These are phyloP conservation scores for Sphagnum tenellum DNA, from an alignment of 225 moss, liverwort and hornwort genomes.

Conservation along the genomic window DNA sequence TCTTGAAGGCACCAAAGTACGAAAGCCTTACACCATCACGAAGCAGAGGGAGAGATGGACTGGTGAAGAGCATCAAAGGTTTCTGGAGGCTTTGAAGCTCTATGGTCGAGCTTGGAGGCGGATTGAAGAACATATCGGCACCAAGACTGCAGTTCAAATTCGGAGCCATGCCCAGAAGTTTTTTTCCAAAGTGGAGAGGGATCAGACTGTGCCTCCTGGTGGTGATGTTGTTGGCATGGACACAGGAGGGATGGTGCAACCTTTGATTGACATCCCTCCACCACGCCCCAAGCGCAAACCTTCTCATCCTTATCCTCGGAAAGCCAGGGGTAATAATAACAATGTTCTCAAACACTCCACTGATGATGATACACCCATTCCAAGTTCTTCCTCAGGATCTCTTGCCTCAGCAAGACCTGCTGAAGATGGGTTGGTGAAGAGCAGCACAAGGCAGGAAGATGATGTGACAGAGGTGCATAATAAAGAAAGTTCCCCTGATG, in stretches of 20 bases:
- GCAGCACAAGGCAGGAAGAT: too few species aligned
- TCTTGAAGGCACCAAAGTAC: constrained; percentile 18
- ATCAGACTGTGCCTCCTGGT: constrained; percentile 11
- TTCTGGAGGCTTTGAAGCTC: constrained; percentile 56
- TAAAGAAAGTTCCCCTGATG: too few species aligned
- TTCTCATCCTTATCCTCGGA: constrained; percentile 56
- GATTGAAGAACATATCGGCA: constrained; percentile 68
- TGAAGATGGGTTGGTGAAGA: too few species aligned
- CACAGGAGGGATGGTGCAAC: constrained; percentile 23
- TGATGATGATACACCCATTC: constrained; percentile 23
- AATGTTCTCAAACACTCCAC: too few species aligned
- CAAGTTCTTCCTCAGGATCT: too few species aligned
- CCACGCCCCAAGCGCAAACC: constrained; percentile 65
- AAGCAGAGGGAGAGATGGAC: constrained; percentile 67
- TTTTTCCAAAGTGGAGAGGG: constrained; percentile 58
- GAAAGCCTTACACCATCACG: constrained; percentile 65
- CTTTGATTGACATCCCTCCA: constrained; percentile 55
- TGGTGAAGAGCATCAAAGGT: constrained; percentile 63
- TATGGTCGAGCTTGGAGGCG: constrained; percentile 64
- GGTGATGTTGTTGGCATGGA: constrained; percentile 24
- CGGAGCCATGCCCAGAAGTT: constrained; percentile 67
- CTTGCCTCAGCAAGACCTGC: too few species aligned
- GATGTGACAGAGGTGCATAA: too few species aligned
- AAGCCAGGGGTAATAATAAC: constrained; percentile 27
- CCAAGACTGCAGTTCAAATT: constrained; percentile 68